Base-by-base conservation (phyloP, 1,139 yeast species). In the Zhuliangozyma parablackwelliae region DNA sequence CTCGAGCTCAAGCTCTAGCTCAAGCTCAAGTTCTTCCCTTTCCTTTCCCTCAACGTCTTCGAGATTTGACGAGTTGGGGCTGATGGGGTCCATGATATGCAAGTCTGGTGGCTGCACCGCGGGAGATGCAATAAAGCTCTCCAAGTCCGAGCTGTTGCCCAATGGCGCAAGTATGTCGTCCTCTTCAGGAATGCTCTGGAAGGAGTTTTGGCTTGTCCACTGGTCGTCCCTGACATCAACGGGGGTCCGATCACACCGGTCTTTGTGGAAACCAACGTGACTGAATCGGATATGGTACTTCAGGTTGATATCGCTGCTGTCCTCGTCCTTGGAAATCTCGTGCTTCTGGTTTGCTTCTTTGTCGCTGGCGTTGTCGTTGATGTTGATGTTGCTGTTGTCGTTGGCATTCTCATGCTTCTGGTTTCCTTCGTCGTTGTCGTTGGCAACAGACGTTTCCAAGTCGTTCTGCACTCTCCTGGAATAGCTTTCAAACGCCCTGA, bases 401-500 rank as follows among this genome's bases (percentile, higher is more conserved):
- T 42, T 39, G 52, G 53, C 29, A 47, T 23, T 23, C 6, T 3
- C 24, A 9, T 31, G 9, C 26, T 45, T 46, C 8, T 39, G 41
- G 21, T 23, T 7, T 2, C 24, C 24, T 51, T 58, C 23, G 51
- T 41, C n/a, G 44, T 35, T 24, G 16, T 16, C 16, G 16, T 4
- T 4, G 16, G 4, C 16, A 4, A 16, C 16, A 16, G 16, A 16
- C 4, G 16, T 42, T 38, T 53, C 54, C 28, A 47, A 54, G 40
- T 58, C 63, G 29, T 40, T 39, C 34, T 54, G 58, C 25, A 63
- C 52, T 28, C 56, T 48, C 37, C 57, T 56, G 27, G 48, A 45
- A 40, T 55, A 58, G 41, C 46, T 50, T 45, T 70, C 76, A 40
- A 58, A 67, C 28, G 65, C 48, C 38, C 57, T 62, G 26, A 70